Base-by-base conservation (phyloP, 257 asterid species). In the Fraxinus excelsior region DNA sequence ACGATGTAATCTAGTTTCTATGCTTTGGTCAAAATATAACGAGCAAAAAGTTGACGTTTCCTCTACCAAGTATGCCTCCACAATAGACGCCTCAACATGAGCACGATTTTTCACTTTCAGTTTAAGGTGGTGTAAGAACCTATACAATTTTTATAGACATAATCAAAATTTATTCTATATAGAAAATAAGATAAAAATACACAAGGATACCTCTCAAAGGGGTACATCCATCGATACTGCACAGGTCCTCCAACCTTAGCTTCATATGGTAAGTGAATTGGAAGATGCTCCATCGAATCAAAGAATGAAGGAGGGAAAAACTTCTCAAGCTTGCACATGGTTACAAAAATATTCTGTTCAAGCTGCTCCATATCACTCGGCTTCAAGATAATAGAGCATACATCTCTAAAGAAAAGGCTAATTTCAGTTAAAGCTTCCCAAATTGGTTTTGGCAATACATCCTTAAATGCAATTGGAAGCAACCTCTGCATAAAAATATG, bases 391-490 rank as follows among this genome's bases (percentile, higher is more conserved):
- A 0, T 73, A 28, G 68, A 5, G 1, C 74, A 62, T 7, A 79
- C 8, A 31, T 23, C 53, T 11, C 70, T 64, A 73, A 65, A 68
- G 26, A 70, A 70, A 0, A 31, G 12, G 42, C 70, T 49, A 4
- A 73, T 1, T 58, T 46, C 19, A 25, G 46, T 25, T 40, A 64
- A 0, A 26, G 77, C 11, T 60, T 72, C 76, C 74, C 44, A 64
- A 25, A 72, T 32, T 13, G 49, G 14, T 34, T 26, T 35, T 14
- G 46, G 69, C 28, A 73, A 34, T 9, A 73, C 1, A 53, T 31
- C 77, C 8, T 67, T 42, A 73, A 73, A 73, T 73, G 11, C 77
- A 49, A 53, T 49, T 51, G 70, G 68, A 0, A 73, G 9, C 11
- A 73, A 34, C 14, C 46, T 53, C 7, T 73, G 69, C 49, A 53